These are phyloP conservation scores for Starmera amethionina DNA, from an alignment of 805 yeast genomes.

Conservation along the genomic window DNA sequence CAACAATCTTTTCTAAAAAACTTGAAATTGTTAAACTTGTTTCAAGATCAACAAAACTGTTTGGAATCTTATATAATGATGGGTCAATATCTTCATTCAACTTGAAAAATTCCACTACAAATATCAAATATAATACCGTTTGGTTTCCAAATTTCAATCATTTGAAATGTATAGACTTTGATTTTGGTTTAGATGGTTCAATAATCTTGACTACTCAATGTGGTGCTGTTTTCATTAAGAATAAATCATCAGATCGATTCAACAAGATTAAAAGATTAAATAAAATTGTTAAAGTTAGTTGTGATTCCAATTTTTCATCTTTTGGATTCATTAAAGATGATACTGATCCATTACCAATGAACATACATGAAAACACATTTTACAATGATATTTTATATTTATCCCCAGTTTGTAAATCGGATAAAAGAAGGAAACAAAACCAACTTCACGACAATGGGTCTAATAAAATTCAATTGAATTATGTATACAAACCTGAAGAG, in stretches of 20 bases:
- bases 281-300: constrained; percentile 49
- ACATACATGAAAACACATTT: constrained; percentile 36
- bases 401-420: constrained; percentile 28
- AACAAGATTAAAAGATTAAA: constrained; percentile 43
- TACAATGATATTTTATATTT: constrained; percentile 42
- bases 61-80: constrained; percentile 43
- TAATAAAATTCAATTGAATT: constrained; percentile 7
- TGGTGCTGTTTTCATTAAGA: constrained; percentile 49
- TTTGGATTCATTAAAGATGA: constrained; percentile 64
- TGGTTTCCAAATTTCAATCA: constrained; percentile 58
- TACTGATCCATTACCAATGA: constrained; percentile 45
- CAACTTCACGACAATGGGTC: constrained; percentile 3
- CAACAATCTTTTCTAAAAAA: constrained; percentile 36
- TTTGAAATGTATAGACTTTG: constrained; percentile 56
- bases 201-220: constrained; percentile 55
- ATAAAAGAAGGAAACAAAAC: constrained; percentile 9
- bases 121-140: constrained; percentile 34
- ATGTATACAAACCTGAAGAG: constrained; percentile 8
- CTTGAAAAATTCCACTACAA: constrained; percentile 20
- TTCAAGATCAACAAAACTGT: constrained; percentile 29
- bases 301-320: constrained; percentile 56
- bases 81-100: constrained; percentile 38
- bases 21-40: constrained; percentile 23
- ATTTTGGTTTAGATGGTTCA: constrained; percentile 58
- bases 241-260: constrained; percentile 22